phyloP scores from a whole-genome alignment of 108 stramenopile genomes.

The Bacterosira constricta region DNA sequence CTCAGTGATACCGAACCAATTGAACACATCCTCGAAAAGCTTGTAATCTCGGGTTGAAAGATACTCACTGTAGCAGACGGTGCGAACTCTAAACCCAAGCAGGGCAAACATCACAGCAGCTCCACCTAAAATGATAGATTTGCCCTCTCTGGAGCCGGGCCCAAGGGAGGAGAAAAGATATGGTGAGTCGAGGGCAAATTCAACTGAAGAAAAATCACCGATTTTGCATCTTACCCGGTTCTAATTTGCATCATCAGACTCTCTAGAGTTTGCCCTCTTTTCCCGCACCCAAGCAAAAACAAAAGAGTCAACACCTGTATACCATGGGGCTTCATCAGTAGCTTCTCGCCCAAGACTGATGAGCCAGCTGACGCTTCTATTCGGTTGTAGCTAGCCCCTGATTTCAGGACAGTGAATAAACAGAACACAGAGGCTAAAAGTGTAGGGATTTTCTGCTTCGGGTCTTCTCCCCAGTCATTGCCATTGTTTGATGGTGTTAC shows the following conservation, averaged over 20 bases:
- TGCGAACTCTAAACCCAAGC: slow-evolving; percentile 59
- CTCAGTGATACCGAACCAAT: slow-evolving; percentile 35
- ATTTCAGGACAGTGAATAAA: slow-evolving; percentile 62
- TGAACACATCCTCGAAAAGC: slow-evolving; percentile 59
- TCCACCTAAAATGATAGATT: slow-evolving; percentile 68
- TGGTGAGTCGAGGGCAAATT: no score
- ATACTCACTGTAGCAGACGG: slow-evolving; percentile 72
- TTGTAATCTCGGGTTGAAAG: slow-evolving; percentile 56
- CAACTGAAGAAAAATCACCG: no score
- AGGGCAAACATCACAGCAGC: slow-evolving; percentile 54
- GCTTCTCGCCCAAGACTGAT: slow-evolving; percentile 44
- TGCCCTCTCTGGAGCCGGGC: no score
- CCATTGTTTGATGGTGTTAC: slow-evolving; percentile 39
- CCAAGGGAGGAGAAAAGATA: no score
- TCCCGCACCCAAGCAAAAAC: slow-evolving; percentile 57
- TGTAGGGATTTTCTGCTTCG: slow-evolving; percentile 35
- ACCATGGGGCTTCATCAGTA: slow-evolving; percentile 64
- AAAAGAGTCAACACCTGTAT: slow-evolving; percentile 60
- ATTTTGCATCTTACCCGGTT: no score
- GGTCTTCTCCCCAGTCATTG: slow-evolving; percentile 27
- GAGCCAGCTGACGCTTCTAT: slow-evolving; percentile 48
- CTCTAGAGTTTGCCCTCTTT: slow-evolving; percentile 20
- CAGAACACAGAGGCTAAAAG: slow-evolving; percentile 62
- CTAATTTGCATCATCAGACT: slow-evolving; percentile 64
- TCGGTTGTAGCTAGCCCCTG: slow-evolving; percentile 63